Percentiles rank a stretch among this genome's conserved stretches.
Conservation (phyloP, 1,284 basidiomycete genomes). For the Leccinum griseonigrum region DNA sequence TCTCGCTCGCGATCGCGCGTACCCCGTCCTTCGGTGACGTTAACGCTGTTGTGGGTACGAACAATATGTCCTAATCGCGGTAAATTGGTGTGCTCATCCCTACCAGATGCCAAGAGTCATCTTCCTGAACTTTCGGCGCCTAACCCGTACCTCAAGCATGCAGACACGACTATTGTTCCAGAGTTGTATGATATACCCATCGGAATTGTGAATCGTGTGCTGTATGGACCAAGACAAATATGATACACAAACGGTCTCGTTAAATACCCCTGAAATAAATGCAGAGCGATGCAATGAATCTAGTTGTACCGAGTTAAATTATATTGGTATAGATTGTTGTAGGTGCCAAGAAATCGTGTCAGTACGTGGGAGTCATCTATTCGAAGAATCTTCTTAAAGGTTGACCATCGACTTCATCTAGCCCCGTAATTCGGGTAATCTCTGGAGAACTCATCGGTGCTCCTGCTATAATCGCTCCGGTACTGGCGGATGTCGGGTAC, state of each 20-base stretch:
- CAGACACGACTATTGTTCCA: slow-evolving; percentile 48
- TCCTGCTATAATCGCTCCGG: slow-evolving; percentile 9
- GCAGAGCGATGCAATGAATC: slow-evolving; percentile 6
- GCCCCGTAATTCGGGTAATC: slow-evolving; percentile 13
- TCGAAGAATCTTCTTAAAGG: not conserved
- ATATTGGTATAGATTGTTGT: slow-evolving; percentile 11
- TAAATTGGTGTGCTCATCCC: slow-evolving; percentile 16
- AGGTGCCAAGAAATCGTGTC: slow-evolving; percentile 16
- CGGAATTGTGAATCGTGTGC: slow-evolving; percentile 71
- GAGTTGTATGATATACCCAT: slow-evolving; percentile 81
- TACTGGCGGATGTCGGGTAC: slow-evolving; percentile 2
- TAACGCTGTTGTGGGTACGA: slow-evolving; percentile 62
- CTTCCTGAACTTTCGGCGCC: slow-evolving; percentile 37
- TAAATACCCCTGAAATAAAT: slow-evolving; percentile 24
- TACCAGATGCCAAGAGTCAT: slow-evolving; percentile 53
- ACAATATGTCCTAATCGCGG: slow-evolving; percentile 11
- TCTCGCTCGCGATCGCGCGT: slow-evolving; percentile 66
- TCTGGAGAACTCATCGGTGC: slow-evolving; percentile 15
- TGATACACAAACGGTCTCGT: slow-evolving; percentile 10
- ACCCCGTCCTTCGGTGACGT: slow-evolving; percentile 72
- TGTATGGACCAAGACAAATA: slow-evolving; percentile 42
- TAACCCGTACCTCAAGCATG: slow-evolving; percentile 50
- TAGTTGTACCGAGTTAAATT: slow-evolving; percentile 11
- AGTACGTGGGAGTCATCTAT: slow-evolving; percentile 4
- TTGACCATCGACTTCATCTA: slow-evolving; percentile 4